phyloP scores from a whole-genome alignment of 2,329 filamentous ascomycete species.

The Paraconiothyrium brasiliense region DNA sequence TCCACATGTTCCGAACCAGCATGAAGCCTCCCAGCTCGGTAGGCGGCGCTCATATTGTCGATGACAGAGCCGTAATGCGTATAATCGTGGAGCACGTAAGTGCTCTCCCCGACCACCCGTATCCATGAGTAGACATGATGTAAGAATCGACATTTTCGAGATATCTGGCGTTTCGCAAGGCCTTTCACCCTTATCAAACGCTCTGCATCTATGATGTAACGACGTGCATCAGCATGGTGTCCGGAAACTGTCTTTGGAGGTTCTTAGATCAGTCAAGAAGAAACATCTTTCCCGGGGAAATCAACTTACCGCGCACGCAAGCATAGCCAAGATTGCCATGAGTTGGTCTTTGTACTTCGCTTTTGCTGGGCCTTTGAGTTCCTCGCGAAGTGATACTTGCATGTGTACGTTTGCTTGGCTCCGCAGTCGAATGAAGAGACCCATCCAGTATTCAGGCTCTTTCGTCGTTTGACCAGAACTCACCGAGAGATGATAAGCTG shows the following conservation, averaged over 20 bases:
- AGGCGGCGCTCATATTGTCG: constrained; percentile 48
- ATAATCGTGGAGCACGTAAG: constrained; percentile 43
- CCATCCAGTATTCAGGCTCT: constrained; percentile 10
- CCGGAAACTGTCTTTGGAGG: constrained; percentile 24
- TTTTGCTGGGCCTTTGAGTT: constrained; percentile 22
- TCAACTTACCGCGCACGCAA: constrained; percentile 26
- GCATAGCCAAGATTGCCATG: constrained; percentile 28
- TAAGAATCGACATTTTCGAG: constrained; percentile 54
- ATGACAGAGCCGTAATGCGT: constrained; percentile 25
- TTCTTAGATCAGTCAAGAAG: background rate
- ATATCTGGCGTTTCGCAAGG: constrained; percentile 49
- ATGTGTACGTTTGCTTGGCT: constrained; percentile 24
- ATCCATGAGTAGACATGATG: constrained; percentile 47
- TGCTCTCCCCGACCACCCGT: constrained; percentile 34
- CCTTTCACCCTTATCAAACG: constrained; percentile 54
- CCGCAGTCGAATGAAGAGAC: constrained; percentile 4
- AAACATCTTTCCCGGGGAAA: background rate
- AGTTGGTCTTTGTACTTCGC: constrained; percentile 31
- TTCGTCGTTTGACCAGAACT: constrained; percentile 6
- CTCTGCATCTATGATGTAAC: constrained; percentile 56
- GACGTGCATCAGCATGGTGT: constrained; percentile 43
- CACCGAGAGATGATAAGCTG: constrained; percentile 14
- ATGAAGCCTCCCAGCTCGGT: constrained; percentile 46
- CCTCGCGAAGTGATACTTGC: constrained; percentile 25
- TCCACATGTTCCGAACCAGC: constrained; percentile 29